Conservation (phyloP, 2,329 filamentous ascomycete species). For the Zymoseptoria tritici region DNA sequence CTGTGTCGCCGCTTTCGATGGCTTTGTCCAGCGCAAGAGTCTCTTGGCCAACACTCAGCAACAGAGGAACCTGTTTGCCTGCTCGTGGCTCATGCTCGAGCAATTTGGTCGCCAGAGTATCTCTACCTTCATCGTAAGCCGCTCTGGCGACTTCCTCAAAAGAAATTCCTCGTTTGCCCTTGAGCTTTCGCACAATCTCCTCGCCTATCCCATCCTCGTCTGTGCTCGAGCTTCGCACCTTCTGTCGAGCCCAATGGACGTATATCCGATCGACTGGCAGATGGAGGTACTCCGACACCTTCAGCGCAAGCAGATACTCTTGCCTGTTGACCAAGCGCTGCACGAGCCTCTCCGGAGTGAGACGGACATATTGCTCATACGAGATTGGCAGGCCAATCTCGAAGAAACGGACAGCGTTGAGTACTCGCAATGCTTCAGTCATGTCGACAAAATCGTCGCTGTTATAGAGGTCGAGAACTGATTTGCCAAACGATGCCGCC, state of each 20-base stretch:
- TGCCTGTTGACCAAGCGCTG: constrained; percentile 78
- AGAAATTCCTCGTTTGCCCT: constrained; percentile 84
- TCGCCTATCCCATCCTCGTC: constrained; percentile 84
- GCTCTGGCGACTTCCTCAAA: constrained; percentile 91
- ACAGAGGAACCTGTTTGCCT: constrained; percentile 88
- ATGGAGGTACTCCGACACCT: constrained; percentile 78
- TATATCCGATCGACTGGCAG: constrained; percentile 86
- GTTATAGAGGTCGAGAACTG: constrained; percentile 92
- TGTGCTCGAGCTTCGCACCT: constrained; percentile 75
- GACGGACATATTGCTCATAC: constrained; percentile 85
- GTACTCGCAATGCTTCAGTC: constrained; percentile 84
- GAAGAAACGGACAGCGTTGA: constrained; percentile 88
- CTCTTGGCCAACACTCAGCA: constrained; percentile 93
- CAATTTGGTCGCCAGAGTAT: constrained; percentile 79
- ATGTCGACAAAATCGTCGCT: constrained; percentile 99
- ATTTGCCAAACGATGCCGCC: constrained; percentile 95
- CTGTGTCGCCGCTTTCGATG: constrained; percentile 89
- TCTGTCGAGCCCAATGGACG: constrained; percentile 93
- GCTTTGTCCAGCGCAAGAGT: constrained; percentile 93
- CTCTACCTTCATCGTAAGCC: constrained; percentile 87
- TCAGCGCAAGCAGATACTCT: constrained; percentile 83
- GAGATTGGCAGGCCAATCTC: constrained; percentile 84
- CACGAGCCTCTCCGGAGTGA: constrained; percentile 85
- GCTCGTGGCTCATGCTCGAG: constrained; percentile 90
- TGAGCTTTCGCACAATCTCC: constrained; percentile 76